Evolutionary conservation across 2,329 filamentous ascomycete genomes (phyloP).

Genomic region (Hawksworthiomyces lignivorus): DNA sequence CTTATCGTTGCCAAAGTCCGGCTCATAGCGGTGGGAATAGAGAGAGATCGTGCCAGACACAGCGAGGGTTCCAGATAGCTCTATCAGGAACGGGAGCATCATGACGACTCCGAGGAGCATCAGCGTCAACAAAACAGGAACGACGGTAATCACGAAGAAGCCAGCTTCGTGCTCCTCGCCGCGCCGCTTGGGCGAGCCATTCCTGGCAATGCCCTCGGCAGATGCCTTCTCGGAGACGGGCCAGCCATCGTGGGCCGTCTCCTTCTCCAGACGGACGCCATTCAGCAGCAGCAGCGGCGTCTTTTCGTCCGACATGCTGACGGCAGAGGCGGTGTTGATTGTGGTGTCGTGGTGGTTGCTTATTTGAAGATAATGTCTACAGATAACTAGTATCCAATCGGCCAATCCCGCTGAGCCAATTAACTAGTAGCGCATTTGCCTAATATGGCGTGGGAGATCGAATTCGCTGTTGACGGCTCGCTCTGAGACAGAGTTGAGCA

Average conservation of each 20-base stretch:
- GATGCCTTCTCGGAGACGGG: too few species aligned
- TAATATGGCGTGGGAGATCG: too few species aligned
- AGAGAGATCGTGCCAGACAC: slow-evolving; percentile 6
- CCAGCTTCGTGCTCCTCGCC: too few species aligned
- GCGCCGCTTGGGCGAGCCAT: too few species aligned
- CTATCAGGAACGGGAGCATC: slow-evolving; percentile 4
- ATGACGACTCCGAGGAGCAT: slow-evolving; percentile 2
- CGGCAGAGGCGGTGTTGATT: too few species aligned
- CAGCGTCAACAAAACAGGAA: slow-evolving; percentile 5
- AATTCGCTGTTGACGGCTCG: too few species aligned
- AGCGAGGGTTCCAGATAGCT: not conserved
- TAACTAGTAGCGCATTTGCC: too few species aligned
- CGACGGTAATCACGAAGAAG: not conserved
- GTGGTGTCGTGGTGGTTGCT: not conserved
- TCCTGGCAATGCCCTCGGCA: too few species aligned
- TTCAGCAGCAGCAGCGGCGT: slow-evolving; percentile 45
- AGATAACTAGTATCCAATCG: too few species aligned
- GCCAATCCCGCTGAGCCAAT: too few species aligned
- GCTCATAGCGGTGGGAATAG: slow-evolving; percentile 1
- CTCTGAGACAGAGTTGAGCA: too few species aligned
- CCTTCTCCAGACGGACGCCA: not conserved
- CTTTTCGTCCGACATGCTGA: slow-evolving; percentile 42
- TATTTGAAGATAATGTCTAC: too few species aligned
- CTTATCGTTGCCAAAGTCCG: slow-evolving; percentile 26
- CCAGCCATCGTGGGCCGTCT: slow-evolving; percentile 8